A percentile compares a stretch with the other conserved stretches of the same genome.
Conservation (phyloP, 2,329 filamentous ascomycete species). For the Colletotrichum chrysophilum region DNA sequence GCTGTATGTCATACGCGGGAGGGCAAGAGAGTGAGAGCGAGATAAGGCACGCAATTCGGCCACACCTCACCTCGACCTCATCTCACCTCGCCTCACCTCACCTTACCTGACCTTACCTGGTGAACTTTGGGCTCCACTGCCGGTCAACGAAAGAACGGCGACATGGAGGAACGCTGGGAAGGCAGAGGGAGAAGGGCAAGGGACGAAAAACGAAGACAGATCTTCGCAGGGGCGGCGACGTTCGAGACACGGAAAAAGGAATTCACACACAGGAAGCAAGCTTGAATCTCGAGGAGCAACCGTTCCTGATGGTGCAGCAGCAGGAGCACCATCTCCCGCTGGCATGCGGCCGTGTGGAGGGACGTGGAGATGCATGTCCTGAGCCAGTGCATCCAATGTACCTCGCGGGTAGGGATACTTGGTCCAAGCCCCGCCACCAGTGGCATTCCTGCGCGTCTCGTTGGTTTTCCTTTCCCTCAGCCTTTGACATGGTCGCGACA, state of each 20-base stretch:
- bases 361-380: not conserved
- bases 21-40: not conserved
- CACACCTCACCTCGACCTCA: not conserved
- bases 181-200: not conserved
- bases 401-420: slow-evolving; percentile 12
- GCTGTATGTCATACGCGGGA: not conserved
- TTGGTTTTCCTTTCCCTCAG: not conserved
- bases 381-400: not conserved
- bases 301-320: not conserved
- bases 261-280: not conserved
- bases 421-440: slow-evolving; percentile 9
- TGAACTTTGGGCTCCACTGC: not conserved
- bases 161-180: not conserved
- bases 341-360: not conserved
- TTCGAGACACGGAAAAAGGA: not conserved
- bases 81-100: too few species aligned
- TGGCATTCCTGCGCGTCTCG: slow-evolving; percentile 15
- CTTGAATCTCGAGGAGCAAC: not conserved
- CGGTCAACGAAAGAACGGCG: not conserved
- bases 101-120: not conserved
- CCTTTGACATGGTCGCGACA: slow-evolving; percentile 1
- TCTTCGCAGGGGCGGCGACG: not conserved
- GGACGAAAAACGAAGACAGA: not conserved
- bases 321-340: not conserved
- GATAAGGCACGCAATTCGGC: not conserved